These are phyloP conservation scores for Fusarium floridanum DNA, from an alignment of 2,329 filamentous ascomycete species.

Conservation along the genomic window DNA sequence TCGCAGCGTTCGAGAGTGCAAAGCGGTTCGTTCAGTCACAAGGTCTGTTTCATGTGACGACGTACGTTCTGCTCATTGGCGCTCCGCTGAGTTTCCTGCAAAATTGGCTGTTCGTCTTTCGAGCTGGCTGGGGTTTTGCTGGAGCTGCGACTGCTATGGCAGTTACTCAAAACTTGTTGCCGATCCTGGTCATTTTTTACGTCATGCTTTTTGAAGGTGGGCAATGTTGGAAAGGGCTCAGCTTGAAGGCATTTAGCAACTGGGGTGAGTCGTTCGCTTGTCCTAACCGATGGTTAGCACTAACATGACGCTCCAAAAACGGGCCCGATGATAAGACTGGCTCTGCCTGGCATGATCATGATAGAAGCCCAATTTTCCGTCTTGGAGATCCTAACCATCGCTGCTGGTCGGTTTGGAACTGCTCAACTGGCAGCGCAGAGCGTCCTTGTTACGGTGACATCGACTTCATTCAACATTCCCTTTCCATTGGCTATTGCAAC, in stretches of 20 bases:
- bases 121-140: conserved; percentile 74
- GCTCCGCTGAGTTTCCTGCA: conserved; percentile 80
- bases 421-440: conserved; percentile 87
- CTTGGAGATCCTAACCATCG: conserved; percentile 87
- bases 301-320: background rate
- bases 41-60: conserved; percentile 79
- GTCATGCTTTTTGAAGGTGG: conserved; percentile 77
- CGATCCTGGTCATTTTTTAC: conserved; percentile 78
- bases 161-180: conserved; percentile 80
- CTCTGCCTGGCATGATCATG: conserved; percentile 89
- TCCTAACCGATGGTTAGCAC: too few relatives aligned
- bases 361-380: conserved; percentile 91
- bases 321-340: conserved; percentile 81
- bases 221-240: conserved; percentile 86
- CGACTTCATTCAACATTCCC: conserved; percentile 87
- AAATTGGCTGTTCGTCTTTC: conserved; percentile 83
- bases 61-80: conserved; percentile 79
- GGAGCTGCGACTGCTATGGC: conserved; percentile 84
- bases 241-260: conserved; percentile 74
- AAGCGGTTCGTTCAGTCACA: conserved; percentile 86
- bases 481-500: conserved; percentile 91
- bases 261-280: conserved; percentile 68
- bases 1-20: conserved; percentile 78
- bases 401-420: conserved; percentile 80
- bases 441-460: conserved; percentile 80